Evolutionary conservation across 2,329 filamentous ascomycete genomes (phyloP), one percentile per base, ranked within the genome.

Genomic region (Neocucurbitaria cava): DNA sequence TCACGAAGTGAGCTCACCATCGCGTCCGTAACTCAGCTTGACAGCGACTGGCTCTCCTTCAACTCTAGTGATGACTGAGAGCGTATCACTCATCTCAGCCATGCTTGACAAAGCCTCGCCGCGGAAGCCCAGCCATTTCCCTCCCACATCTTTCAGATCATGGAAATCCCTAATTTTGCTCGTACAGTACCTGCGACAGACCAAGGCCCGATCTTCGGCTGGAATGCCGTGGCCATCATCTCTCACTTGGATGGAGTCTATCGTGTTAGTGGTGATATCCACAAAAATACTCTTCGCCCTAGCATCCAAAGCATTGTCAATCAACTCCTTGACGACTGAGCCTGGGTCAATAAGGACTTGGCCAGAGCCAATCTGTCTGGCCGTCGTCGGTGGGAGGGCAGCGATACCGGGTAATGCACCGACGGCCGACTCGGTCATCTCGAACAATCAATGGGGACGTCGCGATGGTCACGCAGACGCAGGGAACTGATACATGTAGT

Each of bases 281-380:
- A 93, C 77, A 47, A 89, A 85, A 52, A 94, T 79, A 1, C 82
- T 82, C 1, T 83, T 88, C 11, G 90, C 89, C 47, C 82, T 79
- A 7, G 89, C 88, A 72, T 94, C 90, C 18, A 93, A 82, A 39
- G 89, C 82, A 72, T 94, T 93, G 64, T 93, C 90, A 28, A 93
- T 74, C 3, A 93, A 84, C 73, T 93, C 90, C 69, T 93, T 93
- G 63, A 92, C 83, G 2, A 91, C 76, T 10, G 84, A 82, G 11
- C 80, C 76, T 0, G 89, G 82, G 7, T 85, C 84, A 5, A 82
- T 79, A 45, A 92, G 81, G 41, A 82, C 80, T 61, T 87, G 80
- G 2, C 84, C 80, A 7, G 89, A 86, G 31, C 86, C 83, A 6
- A 93, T 78, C 10, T 85, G 81, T 42, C 82, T 81, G 20, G 82